These are phyloP conservation scores for Hypoxylon lienhwacheense DNA, from an alignment of 495 filamentous ascomycete genomes.

Conservation along the genomic window DNA sequence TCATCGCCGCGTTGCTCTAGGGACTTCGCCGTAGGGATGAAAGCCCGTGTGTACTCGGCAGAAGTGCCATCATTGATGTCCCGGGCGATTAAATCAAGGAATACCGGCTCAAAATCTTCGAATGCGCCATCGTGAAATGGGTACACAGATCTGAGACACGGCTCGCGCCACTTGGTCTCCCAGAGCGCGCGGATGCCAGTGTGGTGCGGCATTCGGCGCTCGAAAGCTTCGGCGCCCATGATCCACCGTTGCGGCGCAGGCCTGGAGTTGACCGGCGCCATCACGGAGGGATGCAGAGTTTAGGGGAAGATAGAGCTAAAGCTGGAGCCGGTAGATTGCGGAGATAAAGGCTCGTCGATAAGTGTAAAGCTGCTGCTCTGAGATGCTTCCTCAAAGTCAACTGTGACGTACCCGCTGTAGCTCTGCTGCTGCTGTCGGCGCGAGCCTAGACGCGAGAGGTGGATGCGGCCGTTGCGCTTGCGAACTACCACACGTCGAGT, in stretches of 20 bases:
- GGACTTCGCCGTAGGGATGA: conserved; percentile 58
- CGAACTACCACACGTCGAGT: conserved; percentile 29
- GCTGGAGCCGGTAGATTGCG: conserved; percentile 18
- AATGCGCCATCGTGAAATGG: conserved; percentile 75
- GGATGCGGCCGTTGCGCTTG: conserved; percentile 34
- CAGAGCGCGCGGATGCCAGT: conserved; percentile 72
- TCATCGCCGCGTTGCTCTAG: conserved; percentile 55
- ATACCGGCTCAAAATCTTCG: conserved; percentile 75
- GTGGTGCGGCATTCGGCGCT: conserved; percentile 62
- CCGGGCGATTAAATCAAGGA: conserved; percentile 60
- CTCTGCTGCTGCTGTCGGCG: conserved; percentile 7
- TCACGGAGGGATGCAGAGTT: conserved; percentile 1
- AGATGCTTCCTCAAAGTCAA: conserved; percentile 19
- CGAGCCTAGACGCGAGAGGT: conserved; percentile 29
- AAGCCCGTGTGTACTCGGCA: conserved; percentile 64
- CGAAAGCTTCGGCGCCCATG: conserved; percentile 53
- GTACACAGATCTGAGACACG: conserved; percentile 67
- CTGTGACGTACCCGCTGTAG: conserved; percentile 11
- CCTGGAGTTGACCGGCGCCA: conserved; percentile 10
- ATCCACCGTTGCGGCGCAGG: conserved; percentile 36
- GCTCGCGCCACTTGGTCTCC: conserved; percentile 80
- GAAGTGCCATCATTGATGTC: conserved; percentile 65
- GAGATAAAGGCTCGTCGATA: conserved; percentile 12
- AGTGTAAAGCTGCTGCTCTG: conserved; percentile 24
- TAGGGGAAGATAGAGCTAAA: conserved; percentile 16